Conservation (phyloP, 371 early-diverging fungal genomes). For the Rhizopus stolonifer region DNA sequence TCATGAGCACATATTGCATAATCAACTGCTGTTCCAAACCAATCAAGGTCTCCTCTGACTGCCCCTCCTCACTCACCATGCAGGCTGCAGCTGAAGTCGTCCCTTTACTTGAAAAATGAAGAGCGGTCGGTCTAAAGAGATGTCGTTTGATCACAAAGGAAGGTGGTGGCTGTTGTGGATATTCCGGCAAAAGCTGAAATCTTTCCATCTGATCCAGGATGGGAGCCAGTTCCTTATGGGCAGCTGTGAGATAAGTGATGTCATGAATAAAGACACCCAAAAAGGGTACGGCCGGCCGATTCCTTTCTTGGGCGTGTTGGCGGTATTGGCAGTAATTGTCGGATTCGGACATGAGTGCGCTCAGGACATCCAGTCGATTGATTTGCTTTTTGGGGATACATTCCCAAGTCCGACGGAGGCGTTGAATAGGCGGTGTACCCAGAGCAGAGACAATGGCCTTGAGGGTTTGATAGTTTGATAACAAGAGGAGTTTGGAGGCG, state of each 20-base stretch:
- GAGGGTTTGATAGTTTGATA: constrained; percentile 69
- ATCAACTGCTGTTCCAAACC: constrained; percentile 45
- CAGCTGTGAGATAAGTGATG: constrained; percentile 65
- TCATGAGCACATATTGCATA: constrained; percentile 59
- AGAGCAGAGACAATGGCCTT: constrained; percentile 68
- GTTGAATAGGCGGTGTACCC: constrained; percentile 66
- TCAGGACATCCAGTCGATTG: constrained; percentile 47
- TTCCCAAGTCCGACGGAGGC: constrained; percentile 71
- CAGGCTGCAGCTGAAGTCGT: constrained; percentile 11
- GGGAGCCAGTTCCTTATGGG: constrained; percentile 47
- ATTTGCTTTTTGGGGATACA: constrained; percentile 67
- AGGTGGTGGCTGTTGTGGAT: constrained; percentile 50
- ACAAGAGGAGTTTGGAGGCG: constrained; percentile 50
- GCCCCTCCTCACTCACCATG: constrained; percentile 15
- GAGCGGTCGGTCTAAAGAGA: constrained; percentile 41
- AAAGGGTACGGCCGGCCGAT: constrained; percentile 65
- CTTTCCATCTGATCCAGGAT: constrained; percentile 41
- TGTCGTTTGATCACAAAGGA: constrained; percentile 46
- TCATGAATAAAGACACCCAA: constrained; percentile 77
- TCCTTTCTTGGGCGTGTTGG: constrained; percentile 37
- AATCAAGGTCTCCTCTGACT: constrained; percentile 17
- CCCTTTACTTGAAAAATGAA: constrained; percentile 22
- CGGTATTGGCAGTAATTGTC: constrained; percentile 68
- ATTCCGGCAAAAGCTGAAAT: constrained; percentile 56
- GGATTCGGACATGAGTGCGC: constrained; percentile 60